Evolutionary conservation across 768 basidiomycete genomes (phyloP).

Genomic region (Hydnomerulius pinastri): DNA sequence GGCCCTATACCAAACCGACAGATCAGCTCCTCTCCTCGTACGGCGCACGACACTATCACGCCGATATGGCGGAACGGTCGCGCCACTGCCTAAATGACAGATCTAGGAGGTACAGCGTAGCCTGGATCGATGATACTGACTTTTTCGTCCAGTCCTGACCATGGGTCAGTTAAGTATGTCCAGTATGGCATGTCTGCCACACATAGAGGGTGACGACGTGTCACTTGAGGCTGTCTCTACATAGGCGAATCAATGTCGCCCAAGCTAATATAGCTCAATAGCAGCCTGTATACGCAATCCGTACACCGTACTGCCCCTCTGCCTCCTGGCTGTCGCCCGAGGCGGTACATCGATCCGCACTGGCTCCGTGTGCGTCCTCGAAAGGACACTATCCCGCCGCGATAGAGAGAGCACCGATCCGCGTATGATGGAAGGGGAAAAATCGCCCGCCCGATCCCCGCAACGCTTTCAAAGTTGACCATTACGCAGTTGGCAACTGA

Average conservation of each 20-base stretch:
- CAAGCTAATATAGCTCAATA: too few relatives aligned
- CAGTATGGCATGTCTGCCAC: too few relatives aligned
- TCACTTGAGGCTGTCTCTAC: background rate
- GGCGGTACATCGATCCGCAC: background rate
- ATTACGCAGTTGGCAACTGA: conserved; percentile 16
- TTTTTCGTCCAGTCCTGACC: too few relatives aligned
- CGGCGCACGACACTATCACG: background rate
- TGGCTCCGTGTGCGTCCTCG: conserved; percentile 8
- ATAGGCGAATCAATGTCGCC: too few relatives aligned
- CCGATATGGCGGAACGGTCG: conserved; percentile 4
- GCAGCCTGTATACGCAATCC: too few relatives aligned
- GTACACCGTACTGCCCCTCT: conserved; percentile 7
- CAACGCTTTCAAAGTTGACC: conserved; percentile 30
- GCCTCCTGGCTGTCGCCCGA: background rate
- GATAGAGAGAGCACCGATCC: conserved; percentile 22
- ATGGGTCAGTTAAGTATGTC: too few relatives aligned
- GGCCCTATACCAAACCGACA: background rate
- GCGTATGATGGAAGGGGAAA: background rate
- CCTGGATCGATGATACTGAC: conserved; percentile 1
- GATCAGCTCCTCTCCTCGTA: conserved; percentile 18
- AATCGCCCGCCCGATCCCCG: conserved; percentile 26
- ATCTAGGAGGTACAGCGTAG: background rate
- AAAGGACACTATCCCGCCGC: conserved; percentile 12
- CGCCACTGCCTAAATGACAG: conserved; percentile 13
- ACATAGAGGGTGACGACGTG: conserved; percentile 6